A percentile compares a stretch with the other conserved stretches of the same genome.
phyloP scores from a whole-genome alignment of 202 grass and related monocot genomes.

The Carex sylvatica region DNA sequence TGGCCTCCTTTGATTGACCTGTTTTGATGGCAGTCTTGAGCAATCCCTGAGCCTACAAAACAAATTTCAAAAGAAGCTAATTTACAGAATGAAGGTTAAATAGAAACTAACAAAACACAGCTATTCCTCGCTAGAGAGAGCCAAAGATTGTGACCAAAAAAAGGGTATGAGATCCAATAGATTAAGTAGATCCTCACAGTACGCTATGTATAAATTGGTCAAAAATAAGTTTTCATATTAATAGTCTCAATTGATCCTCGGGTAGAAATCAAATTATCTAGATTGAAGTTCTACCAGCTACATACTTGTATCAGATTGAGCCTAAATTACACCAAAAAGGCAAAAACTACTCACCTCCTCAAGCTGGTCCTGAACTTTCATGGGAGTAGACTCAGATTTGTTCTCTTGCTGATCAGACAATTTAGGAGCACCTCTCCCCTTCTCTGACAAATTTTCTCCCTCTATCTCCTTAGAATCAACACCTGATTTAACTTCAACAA shows the following conservation, averaged over 20 bases:
- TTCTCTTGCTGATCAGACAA: conserved; percentile 45
- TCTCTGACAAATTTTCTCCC: conserved; percentile 53
- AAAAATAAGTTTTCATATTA: background rate
- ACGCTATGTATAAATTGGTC: background rate
- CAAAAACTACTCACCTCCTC: conserved; percentile 63
- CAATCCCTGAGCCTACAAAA: conserved; percentile 80
- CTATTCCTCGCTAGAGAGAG: background rate
- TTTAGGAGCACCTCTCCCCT: conserved; percentile 24
- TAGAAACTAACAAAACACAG: conserved; percentile 7
- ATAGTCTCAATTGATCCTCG: background rate
- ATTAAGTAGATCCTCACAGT: background rate
- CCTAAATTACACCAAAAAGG: conserved; percentile 1
- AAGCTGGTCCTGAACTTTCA: conserved; percentile 87
- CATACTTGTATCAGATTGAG: background rate
- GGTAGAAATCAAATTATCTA: background rate
- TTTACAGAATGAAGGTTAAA: conserved; percentile 25
- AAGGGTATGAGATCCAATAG: background rate
- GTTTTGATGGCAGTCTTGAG: conserved; percentile 84
- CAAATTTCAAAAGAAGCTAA: conserved; percentile 14
- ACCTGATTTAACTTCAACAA: conserved; percentile 33
- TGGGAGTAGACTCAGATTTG: conserved; percentile 50
- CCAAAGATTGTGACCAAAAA: conserved; percentile 3
- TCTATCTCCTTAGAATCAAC: conserved; percentile 43
- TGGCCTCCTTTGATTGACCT: conserved; percentile 98
- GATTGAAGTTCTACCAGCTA: conserved; percentile 6